Evolutionary conservation across 441 rosid species (phyloP), one percentile per base, ranked within the genome.

Genomic region (Syzygium malaccense): DNA sequence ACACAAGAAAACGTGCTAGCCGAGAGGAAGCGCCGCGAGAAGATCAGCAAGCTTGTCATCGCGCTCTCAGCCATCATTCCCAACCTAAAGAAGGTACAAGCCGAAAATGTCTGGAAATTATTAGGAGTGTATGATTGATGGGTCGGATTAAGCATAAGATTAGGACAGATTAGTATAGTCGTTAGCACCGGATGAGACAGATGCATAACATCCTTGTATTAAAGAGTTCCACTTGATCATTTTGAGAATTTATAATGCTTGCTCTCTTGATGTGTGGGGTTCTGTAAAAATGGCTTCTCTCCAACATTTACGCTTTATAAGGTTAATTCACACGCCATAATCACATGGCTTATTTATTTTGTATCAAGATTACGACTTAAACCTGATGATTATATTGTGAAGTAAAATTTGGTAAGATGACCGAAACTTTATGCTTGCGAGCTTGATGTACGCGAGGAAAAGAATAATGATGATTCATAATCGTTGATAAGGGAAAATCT

Each of bases 1-100:
- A 91, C 94, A 49, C 92, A 91, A 84, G 96, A 92, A 57, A 94
- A 95, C 91, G 92, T 92, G 13, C 56, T 94, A 4, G 94, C 96
- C 1, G 98, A 95, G 90, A 91, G 98, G 80, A 95, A 95, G 86
- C 95, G 96, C 32, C 92, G 98, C 3, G 95, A 94, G 87, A 94
- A 91, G 90, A 93, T 95, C 87, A 91, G 91, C 92, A 92, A 94
- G 86, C 90, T 93, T 33, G 92, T 95, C 88, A 90, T 95, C 23
- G 92, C 94, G 48, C 94, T 95, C 32, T 91, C 96, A 5, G 93
- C 94, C 30, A 90, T 95, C 75, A 90, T 95, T 85, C 96, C 96
- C n/a, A 94, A 95, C 86, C 92, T 94, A 5, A 94, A 95, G 56
- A 95, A 94, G 96, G 96, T 95, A 89, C 37, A n/a, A 37, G 75